phyloP scores from a whole-genome alignment of 2,329 filamentous ascomycete species.

The Leptographium flavum region DNA sequence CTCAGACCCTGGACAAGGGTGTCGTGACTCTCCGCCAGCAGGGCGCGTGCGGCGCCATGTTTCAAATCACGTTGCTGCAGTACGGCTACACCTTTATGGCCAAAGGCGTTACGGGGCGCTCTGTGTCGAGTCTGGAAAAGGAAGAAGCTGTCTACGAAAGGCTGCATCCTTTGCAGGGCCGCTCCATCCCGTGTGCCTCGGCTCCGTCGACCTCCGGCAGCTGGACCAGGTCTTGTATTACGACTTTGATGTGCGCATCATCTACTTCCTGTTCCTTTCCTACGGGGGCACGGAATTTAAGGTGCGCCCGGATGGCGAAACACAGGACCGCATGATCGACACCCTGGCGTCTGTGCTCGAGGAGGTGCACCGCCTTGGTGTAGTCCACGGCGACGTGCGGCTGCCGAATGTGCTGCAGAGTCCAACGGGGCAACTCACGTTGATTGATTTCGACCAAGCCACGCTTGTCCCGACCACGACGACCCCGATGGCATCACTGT shows the following conservation, averaged over 20 bases:
- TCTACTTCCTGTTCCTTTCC: conserved; percentile 6
- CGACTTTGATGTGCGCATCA: conserved; percentile 5
- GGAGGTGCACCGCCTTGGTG: conserved; percentile 4
- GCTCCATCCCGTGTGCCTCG: conserved; percentile 7
- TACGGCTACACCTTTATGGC: conserved; percentile 27
- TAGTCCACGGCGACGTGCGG: conserved; percentile 6
- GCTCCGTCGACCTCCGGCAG: conserved; percentile 3
- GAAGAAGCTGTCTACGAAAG: not conserved
- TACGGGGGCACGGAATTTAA: not conserved
- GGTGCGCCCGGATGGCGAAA: not conserved
- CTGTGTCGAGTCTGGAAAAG: too few relatives aligned
- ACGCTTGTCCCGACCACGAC: not conserved
- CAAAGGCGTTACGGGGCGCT: conserved; percentile 17
- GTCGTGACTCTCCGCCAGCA: conserved; percentile 14
- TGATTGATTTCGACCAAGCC: conserved; percentile 6
- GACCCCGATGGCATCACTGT: too few relatives aligned
- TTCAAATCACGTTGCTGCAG: conserved; percentile 23
- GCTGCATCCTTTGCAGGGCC: not conserved
- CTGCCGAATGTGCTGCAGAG: conserved; percentile 4
- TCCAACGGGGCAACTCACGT: not conserved
- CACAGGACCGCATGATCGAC: not conserved
- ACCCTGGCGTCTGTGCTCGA: not conserved
- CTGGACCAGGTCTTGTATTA: conserved; percentile 6
- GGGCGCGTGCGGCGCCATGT: conserved; percentile 23
- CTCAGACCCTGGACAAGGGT: conserved; percentile 16